A percentile compares a stretch with the other conserved stretches of the same genome.
Evolutionary conservation across 495 filamentous ascomycete genomes (phyloP).

Genomic region (Aspergillus avenaceus): DNA sequence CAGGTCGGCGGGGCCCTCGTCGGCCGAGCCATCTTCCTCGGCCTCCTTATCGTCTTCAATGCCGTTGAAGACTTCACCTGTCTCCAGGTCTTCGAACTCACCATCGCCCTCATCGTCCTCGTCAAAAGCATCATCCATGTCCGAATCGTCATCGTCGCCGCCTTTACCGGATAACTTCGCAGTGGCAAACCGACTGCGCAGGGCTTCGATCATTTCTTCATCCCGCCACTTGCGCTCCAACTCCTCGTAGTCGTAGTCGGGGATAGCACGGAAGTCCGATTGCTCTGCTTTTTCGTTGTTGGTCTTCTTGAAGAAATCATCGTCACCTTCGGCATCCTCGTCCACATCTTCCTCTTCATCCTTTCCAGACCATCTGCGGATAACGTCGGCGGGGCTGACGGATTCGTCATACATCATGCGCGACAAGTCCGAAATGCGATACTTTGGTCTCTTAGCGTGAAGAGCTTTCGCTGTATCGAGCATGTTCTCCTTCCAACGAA

Average conservation of each 20-base stretch:
- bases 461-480: slow-evolving; percentile 67
- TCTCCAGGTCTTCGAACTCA: slow-evolving; percentile 85
- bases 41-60: slow-evolving; percentile 42
- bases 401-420: slow-evolving; percentile 84
- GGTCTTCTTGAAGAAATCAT: slow-evolving; percentile 79
- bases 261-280: slow-evolving; percentile 71
- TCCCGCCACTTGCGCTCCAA: slow-evolving; percentile 83
- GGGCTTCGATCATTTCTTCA: slow-evolving; percentile 67
- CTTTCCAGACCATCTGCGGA: slow-evolving; percentile 75
- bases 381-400: slow-evolving; percentile 67
- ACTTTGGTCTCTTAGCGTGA: slow-evolving; percentile 63
- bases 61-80: slow-evolving; percentile 55
- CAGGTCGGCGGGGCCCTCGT: slow-evolving; percentile 44
- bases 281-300: slow-evolving; percentile 59
- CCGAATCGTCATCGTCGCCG: slow-evolving; percentile 32
- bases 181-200: slow-evolving; percentile 71
- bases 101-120: slow-evolving; percentile 77
- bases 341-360: slow-evolving; percentile 24
- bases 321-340: slow-evolving; percentile 59
- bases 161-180: slow-evolving; percentile 50
- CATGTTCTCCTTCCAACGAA: slow-evolving; percentile 85
- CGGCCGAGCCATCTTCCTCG: slow-evolving; percentile 25
- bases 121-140: slow-evolving; percentile 44
- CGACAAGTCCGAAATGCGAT: slow-evolving; percentile 73
- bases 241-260: slow-evolving; percentile 72